Conservation (phyloP, 805 yeast genomes). For the Ogataea glucozyma region DNA sequence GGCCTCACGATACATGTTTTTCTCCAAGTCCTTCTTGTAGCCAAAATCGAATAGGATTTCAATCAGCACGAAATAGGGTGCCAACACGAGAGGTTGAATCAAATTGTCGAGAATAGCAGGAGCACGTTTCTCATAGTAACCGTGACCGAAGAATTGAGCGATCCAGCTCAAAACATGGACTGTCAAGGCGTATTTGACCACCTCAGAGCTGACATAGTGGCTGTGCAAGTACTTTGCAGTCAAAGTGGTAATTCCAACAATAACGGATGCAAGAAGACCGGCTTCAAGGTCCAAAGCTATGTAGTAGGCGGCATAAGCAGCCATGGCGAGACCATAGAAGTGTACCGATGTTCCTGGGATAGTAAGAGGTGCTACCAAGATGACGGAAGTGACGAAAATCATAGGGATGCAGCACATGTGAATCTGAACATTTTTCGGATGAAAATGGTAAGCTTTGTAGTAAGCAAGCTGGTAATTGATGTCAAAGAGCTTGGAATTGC, state of each 20-base stretch:
- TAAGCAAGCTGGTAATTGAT: slow-evolving; percentile 57
- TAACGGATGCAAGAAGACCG: slow-evolving; percentile 41
- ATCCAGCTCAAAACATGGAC: slow-evolving; percentile 67
- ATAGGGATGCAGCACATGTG: slow-evolving; percentile 81
- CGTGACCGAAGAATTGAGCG: slow-evolving; percentile 87
- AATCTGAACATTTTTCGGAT: slow-evolving; percentile 60
- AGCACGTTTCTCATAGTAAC: slow-evolving; percentile 71
- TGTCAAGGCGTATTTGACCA: slow-evolving; percentile 34
- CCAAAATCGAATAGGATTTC: slow-evolving; percentile 77
- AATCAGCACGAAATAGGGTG: slow-evolving; percentile 85
- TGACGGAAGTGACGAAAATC: slow-evolving; percentile 58
- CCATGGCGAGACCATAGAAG: slow-evolving; percentile 46
- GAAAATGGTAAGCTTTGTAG: slow-evolving; percentile 45
- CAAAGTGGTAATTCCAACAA: slow-evolving; percentile 33
- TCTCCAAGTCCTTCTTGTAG: slow-evolving; percentile 50
- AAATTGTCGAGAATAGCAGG: slow-evolving; percentile 88
- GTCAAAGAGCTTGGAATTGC: slow-evolving; percentile 32
- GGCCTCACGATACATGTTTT: slow-evolving; percentile 49
- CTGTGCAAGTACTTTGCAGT: slow-evolving; percentile 19
- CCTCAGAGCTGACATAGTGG: slow-evolving; percentile 21
- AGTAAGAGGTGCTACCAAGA: slow-evolving; percentile 29
- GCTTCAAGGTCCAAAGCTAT: slow-evolving; percentile 55
- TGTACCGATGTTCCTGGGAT: slow-evolving; percentile 35
- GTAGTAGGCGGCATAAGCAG: slow-evolving; percentile 60
- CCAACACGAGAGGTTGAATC: slow-evolving; percentile 81